Percentiles rank a stretch among this genome's conserved stretches.
These are phyloP conservation scores for Coemansia sp. DNA, from an alignment of 192 early-diverging fungal genomes.

Conservation along the genomic window DNA sequence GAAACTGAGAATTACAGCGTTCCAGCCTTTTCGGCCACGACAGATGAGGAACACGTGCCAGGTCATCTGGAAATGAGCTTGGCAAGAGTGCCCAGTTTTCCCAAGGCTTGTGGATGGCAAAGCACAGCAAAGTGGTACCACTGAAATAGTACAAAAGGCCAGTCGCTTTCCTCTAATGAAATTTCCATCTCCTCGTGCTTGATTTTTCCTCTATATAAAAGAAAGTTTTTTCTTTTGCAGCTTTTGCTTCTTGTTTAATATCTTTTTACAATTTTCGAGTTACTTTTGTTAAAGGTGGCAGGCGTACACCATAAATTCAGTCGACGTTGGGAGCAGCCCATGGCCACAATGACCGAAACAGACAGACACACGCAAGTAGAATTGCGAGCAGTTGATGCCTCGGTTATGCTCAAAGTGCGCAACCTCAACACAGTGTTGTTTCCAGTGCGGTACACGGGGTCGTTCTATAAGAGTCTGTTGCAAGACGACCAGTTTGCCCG, in stretches of 20 bases:
- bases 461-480: constrained; percentile 76
- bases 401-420: constrained; percentile 70
- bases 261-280: not conserved
- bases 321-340: not conserved
- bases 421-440: constrained; percentile 77
- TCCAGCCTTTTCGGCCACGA: not conserved
- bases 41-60: constrained; percentile 3
- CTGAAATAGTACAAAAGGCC: no score
- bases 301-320: not conserved
- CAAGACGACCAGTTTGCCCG: constrained; percentile 69
- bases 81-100: not conserved
- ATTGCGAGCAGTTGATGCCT: constrained; percentile 9
- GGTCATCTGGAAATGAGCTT: not conserved
- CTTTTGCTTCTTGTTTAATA: not conserved
- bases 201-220: not conserved
- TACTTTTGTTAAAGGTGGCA: not conserved
- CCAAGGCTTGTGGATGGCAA: no score
- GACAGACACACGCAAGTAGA: not conserved
- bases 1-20: not conserved
- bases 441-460: constrained; percentile 78
- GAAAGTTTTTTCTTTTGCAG: not conserved
- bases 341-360: not conserved
- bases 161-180: no score
- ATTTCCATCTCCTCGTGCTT: not conserved
- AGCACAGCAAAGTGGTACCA: no score